These are phyloP conservation scores for Arthroderma uncinatum DNA, from an alignment of 2,329 filamentous ascomycete genomes.

Conservation along the genomic window DNA sequence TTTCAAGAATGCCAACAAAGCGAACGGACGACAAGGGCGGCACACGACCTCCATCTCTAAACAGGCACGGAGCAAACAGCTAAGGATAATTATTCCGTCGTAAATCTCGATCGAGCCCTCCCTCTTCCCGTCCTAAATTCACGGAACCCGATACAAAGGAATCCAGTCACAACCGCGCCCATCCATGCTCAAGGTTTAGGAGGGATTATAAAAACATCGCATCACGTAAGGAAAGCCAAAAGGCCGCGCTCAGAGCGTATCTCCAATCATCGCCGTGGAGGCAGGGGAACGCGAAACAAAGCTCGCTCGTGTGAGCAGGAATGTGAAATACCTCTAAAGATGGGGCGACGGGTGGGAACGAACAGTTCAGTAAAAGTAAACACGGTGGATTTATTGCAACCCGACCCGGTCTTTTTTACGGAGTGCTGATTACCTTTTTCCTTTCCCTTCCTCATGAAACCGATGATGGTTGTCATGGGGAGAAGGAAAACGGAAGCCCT, in stretches of 20 bases:
- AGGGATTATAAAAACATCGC: background rate
- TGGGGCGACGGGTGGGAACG: background rate
- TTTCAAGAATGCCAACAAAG: no score
- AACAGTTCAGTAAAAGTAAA: background rate
- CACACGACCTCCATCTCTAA: no score
- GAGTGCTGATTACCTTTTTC: no score
- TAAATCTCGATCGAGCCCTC: background rate
- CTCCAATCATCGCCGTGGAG: background rate
- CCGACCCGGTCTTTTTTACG: background rate
- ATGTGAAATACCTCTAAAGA: background rate
- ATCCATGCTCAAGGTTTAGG: background rate
- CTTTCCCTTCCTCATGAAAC: background rate
- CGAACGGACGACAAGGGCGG: no score
- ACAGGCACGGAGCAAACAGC: no score
- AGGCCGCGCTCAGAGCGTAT: background rate
- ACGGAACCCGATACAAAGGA: constrained; percentile 3
- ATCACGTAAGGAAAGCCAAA: background rate
- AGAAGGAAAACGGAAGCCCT: background rate
- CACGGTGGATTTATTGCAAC: background rate
- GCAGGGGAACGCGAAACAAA: constrained; percentile 1
- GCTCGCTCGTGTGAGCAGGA: constrained; percentile 1
- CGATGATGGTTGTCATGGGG: background rate
- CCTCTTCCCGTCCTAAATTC: background rate
- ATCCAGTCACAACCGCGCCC: background rate
- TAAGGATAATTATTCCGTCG: no score